Conservation (phyloP, 768 basidiomycete species). For the Daedaleopsis nitida region DNA sequence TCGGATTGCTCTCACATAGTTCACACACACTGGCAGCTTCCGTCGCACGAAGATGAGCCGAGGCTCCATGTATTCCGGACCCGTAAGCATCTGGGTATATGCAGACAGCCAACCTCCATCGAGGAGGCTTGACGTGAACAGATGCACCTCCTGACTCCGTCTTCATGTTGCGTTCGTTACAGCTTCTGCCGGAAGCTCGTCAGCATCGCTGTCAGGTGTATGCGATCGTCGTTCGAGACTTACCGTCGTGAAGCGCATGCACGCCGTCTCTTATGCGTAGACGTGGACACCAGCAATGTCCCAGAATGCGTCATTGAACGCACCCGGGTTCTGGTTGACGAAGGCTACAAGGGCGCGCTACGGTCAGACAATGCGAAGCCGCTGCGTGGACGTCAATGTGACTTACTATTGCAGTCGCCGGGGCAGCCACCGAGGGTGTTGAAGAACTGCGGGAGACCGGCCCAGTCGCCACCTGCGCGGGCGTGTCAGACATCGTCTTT, state of each 20-base stretch:
- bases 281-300: constrained; percentile 63
- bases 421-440: constrained; percentile 49
- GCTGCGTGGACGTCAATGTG: not conserved
- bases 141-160: not conserved
- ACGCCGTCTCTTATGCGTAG: constrained; percentile 37
- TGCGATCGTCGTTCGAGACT: no score
- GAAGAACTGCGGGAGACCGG: constrained; percentile 46
- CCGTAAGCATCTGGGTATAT: not conserved
- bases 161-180: not conserved
- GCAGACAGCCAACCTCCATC: not conserved
- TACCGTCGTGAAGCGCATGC: no score
- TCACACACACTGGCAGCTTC: not conserved
- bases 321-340: constrained; percentile 66
- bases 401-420: constrained; percentile 53
- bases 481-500: not conserved
- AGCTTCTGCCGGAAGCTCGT: not conserved
- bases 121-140: not conserved
- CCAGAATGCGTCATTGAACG: constrained; percentile 72
- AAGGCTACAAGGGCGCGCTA: constrained; percentile 42
- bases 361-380: not conserved
- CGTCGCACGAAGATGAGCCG: not conserved
- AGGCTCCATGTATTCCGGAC: not conserved
- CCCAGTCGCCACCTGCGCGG: constrained; percentile 59
- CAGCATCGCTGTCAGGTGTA: not conserved
- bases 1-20: no score